Conservation (phyloP, 1,284 basidiomycete species). For the Tilletia walkeri region DNA sequence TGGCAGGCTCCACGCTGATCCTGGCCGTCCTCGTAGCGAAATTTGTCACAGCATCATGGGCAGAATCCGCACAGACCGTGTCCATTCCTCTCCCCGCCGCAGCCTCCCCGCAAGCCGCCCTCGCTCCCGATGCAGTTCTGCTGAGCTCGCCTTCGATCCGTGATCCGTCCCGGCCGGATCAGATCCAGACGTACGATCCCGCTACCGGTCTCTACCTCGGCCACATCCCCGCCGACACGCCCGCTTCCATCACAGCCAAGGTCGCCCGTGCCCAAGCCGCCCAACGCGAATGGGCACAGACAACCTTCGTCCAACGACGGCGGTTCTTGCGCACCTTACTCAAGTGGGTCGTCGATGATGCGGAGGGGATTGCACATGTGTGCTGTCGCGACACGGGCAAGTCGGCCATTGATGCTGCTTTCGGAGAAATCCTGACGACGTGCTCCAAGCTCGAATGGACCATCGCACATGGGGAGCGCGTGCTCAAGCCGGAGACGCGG, state of each 20-base stretch:
- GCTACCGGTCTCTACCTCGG: constrained; percentile 76
- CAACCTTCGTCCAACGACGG: constrained; percentile 73
- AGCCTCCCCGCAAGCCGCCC: constrained; percentile 5
- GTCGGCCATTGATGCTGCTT: constrained; percentile 68
- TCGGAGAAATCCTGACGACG: constrained; percentile 52
- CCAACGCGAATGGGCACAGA: constrained; percentile 70
- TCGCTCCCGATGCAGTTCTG: constrained; percentile 25
- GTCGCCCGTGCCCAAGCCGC: constrained; percentile 69
- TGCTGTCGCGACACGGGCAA: constrained; percentile 94
- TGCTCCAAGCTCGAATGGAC: constrained; percentile 50
- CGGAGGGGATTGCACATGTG: constrained; percentile 80
- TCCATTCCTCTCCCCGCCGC: constrained; percentile 28
- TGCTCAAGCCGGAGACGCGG: constrained; percentile 34
- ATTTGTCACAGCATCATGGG: background rate
- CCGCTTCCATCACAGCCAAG: constrained; percentile 68
- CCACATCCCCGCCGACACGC: constrained; percentile 69
- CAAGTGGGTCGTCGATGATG: constrained; percentile 84
- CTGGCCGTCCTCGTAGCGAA: background rate
- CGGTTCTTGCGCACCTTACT: constrained; percentile 78
- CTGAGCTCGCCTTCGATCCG: constrained; percentile 28
- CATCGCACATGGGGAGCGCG: constrained; percentile 36
- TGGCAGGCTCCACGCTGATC: background rate
- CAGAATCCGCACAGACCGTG: constrained; percentile 20
- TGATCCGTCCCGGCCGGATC: constrained; percentile 48
- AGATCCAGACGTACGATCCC: constrained; percentile 86